Conservation (phyloP, 148 eudicot genomes). For the Silene conica region DNA sequence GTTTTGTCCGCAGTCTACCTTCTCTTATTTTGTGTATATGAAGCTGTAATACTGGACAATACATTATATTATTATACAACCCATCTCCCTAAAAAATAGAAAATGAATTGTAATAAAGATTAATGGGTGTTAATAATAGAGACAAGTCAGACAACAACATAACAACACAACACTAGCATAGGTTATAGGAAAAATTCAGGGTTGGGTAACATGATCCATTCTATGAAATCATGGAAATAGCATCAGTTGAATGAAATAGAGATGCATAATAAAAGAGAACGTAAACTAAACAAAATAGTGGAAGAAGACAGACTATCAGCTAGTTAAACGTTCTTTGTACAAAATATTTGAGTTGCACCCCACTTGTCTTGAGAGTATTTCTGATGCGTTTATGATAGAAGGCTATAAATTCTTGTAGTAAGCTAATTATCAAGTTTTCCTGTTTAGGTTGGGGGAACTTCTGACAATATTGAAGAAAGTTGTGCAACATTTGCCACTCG, state of each 20-base stretch:
- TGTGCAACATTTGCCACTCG: slow-evolving; percentile 93
- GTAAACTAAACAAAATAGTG: not conserved
- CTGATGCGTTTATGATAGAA: not conserved
- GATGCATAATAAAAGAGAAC: not conserved
- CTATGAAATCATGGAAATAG: not conserved
- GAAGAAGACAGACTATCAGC: not conserved
- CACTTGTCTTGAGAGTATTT: not conserved
- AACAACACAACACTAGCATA: not conserved
- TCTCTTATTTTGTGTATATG: not conserved
- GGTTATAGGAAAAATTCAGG: not conserved
- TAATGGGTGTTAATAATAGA: not conserved
- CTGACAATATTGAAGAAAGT: slow-evolving; percentile 92
- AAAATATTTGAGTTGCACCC: not conserved
- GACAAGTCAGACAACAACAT: not conserved
- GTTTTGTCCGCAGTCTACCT: not conserved
- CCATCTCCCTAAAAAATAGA: not conserved
- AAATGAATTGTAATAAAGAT: not conserved
- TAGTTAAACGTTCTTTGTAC: not conserved
- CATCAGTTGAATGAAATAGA: not conserved
- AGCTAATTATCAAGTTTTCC: not conserved
- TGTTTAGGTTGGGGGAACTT: slow-evolving; percentile 88
- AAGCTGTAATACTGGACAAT: not conserved
- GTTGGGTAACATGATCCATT: not conserved
- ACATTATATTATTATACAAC: not conserved
- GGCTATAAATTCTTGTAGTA: not conserved